Evolutionary conservation across 495 filamentous ascomycete species (phyloP).

Genomic region (Neurospora sp.): DNA sequence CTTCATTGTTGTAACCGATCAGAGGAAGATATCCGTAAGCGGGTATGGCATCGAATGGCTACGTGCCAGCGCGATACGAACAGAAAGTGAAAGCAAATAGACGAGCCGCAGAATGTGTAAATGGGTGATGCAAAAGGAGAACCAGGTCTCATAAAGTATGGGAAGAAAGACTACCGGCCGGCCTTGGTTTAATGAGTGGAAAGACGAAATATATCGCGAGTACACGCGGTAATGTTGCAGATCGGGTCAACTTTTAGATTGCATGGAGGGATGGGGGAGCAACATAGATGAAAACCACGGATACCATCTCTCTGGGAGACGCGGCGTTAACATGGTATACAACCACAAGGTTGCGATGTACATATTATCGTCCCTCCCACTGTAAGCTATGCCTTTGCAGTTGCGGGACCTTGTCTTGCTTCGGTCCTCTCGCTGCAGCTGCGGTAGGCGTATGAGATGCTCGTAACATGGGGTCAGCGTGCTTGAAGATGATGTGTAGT

Average conservation of each 20-base stretch:
- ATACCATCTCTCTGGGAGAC: constrained; percentile 14
- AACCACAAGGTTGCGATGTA: constrained; percentile 3
- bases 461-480: neutral
- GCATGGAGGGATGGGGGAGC: constrained; percentile 9
- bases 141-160: constrained; percentile 11
- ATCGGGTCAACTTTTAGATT: constrained; percentile 1
- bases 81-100: neutral
- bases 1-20: constrained; percentile 20
- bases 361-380: constrained; percentile 11
- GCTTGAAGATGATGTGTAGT: neutral
- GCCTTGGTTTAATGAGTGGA: neutral
- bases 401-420: constrained; percentile 2
- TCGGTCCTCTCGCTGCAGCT: neutral
- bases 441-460: neutral
- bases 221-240: constrained; percentile 17
- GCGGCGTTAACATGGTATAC: constrained; percentile 1
- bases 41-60: constrained; percentile 1
- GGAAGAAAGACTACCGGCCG: neutral
- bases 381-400: constrained; percentile 2
- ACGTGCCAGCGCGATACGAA: neutral
- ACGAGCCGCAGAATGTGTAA: constrained; percentile 2
- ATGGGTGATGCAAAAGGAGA: neutral
- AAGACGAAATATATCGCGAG: neutral
- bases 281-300: constrained; percentile 17
- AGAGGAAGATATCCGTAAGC: neutral